Evolutionary conservation across 441 rosid genomes (phyloP).

Genomic region (Populus trichocarpa): DNA sequence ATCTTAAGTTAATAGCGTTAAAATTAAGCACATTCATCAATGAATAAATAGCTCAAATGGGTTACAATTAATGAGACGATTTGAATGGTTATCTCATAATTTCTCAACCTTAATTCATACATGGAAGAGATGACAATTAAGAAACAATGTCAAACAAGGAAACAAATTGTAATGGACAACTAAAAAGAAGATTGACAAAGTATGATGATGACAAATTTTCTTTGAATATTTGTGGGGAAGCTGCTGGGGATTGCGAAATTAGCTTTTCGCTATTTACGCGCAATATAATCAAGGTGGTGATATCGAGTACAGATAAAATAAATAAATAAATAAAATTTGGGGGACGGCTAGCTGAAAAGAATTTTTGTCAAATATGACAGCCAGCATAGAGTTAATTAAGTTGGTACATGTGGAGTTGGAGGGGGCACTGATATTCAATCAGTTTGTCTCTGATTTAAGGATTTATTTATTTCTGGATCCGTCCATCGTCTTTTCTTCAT

Average conservation of each 20-base stretch:
- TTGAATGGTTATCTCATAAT: background rate
- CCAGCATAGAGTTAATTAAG: background rate
- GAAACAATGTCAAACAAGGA: background rate
- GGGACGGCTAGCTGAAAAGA: background rate
- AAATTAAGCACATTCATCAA: background rate
- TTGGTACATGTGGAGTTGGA: background rate
- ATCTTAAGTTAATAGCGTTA: background rate
- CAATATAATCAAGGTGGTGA: background rate
- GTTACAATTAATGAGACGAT: background rate
- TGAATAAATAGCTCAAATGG: background rate
- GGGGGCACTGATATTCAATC: background rate
- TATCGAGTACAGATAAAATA: background rate
- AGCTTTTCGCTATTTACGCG: background rate
- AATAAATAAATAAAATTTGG: background rate
- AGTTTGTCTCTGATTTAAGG: background rate
- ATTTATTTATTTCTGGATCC: background rate
- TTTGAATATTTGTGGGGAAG: background rate
- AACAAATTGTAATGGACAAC: background rate
- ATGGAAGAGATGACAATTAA: background rate
- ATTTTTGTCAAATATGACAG: background rate
- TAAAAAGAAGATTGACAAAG: background rate
- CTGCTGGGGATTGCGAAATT: background rate
- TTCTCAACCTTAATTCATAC: background rate
- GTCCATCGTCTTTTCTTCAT: background rate
- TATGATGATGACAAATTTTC: background rate